phyloP scores from a whole-genome alignment of 2,329 filamentous ascomycete genomes.

The Apiospora hydei region DNA sequence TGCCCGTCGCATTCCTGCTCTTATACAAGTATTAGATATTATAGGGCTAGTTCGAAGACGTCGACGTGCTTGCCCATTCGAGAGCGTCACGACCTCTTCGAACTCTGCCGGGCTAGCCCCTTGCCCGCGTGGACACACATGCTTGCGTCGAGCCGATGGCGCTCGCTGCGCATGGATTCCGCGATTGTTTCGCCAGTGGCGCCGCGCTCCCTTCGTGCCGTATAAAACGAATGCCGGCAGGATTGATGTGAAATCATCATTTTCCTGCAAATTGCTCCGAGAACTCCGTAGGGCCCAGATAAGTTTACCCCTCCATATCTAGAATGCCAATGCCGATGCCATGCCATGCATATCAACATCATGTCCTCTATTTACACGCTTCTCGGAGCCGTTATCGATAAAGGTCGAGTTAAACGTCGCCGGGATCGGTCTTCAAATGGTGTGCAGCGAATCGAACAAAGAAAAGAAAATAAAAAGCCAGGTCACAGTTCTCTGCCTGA shows the following conservation, averaged over 20 bases:
- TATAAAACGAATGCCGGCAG: slow-evolving; percentile 57
- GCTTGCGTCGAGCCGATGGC: neutral
- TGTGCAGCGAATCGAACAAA: slow-evolving; percentile 40
- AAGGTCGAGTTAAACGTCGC: slow-evolving; percentile 41
- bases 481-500: slow-evolving; percentile 28
- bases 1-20: slow-evolving; percentile 36
- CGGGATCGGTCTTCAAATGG: slow-evolving; percentile 38
- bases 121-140: slow-evolving; percentile 14
- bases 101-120: slow-evolving; percentile 24
- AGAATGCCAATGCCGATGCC: slow-evolving; percentile 57
- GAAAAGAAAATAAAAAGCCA: slow-evolving; percentile 30
- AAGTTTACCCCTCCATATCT: slow-evolving; percentile 50
- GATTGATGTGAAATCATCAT: slow-evolving; percentile 39
- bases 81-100: slow-evolving; percentile 28
- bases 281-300: slow-evolving; percentile 54
- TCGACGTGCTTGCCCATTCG: slow-evolving; percentile 25
- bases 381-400: slow-evolving; percentile 44
- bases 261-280: slow-evolving; percentile 51
- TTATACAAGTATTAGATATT: slow-evolving; percentile 53
- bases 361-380: slow-evolving; percentile 58
- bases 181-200: slow-evolving; percentile 20
- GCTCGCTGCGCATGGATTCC: neutral
- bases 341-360: slow-evolving; percentile 58
- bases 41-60: slow-evolving; percentile 42
- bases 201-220: slow-evolving; percentile 36